Percentiles rank a stretch among this genome's conserved stretches.
phyloP scores from a whole-genome alignment of 768 basidiomycete genomes.

The Termitomyces sp. region DNA sequence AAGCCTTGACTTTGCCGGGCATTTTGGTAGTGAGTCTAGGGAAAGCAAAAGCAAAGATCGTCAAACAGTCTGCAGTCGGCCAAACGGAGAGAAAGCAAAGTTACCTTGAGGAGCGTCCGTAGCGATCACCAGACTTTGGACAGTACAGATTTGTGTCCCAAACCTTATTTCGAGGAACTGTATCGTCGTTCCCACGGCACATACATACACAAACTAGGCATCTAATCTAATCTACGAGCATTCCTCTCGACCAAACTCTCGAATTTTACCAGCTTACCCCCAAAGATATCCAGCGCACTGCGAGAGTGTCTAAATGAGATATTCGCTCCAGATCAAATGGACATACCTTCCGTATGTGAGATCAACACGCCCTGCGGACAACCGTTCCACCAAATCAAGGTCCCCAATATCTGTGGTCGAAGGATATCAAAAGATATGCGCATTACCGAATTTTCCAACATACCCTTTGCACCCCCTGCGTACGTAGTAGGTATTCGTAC shows the following conservation, averaged over 20 bases:
- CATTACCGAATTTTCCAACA: constrained; percentile 4
- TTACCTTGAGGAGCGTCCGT: constrained; percentile 46
- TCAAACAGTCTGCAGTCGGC: background rate
- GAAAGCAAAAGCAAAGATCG: background rate
- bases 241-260: constrained; percentile 25
- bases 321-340: background rate
- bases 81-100: constrained; percentile 19
- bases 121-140: constrained; percentile 31
- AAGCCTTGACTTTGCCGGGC: constrained; percentile 93
- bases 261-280: constrained; percentile 62
- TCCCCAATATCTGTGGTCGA: constrained; percentile 68
- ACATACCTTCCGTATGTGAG: constrained; percentile 79
- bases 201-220: constrained; percentile 31
- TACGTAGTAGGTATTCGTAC: constrained; percentile 90
- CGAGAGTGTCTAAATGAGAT: background rate
- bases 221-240: constrained; percentile 37
- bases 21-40: constrained; percentile 47
- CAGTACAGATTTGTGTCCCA: constrained; percentile 30
- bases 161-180: constrained; percentile 48
- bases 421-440: background rate
- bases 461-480: constrained; percentile 93
- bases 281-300: constrained; percentile 68
- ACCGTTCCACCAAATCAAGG: constrained; percentile 71
- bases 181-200: constrained; percentile 38
- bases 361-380: constrained; percentile 84